Percentiles rank a stretch among this genome's conserved stretches.
phyloP scores from a whole-genome alignment of 169 alveolate genomes.

The Toxoplasma gondii region DNA sequence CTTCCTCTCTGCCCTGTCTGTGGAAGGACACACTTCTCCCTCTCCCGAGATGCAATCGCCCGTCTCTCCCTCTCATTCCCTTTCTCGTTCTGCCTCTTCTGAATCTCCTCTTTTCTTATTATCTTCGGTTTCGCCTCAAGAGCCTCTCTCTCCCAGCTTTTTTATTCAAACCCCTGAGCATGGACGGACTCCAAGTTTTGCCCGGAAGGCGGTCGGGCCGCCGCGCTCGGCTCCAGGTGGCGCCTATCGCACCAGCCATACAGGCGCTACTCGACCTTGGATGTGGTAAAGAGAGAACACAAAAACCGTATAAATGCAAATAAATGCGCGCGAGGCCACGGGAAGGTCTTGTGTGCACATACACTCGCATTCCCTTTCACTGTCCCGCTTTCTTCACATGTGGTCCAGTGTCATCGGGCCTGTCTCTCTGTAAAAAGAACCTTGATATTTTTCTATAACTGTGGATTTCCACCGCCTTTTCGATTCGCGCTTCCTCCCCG shows the following conservation, averaged over 20 bases:
- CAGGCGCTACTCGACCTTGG: conserved; percentile 20
- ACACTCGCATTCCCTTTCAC: too few species aligned
- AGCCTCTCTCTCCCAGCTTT: neutral
- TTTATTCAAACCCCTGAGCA: neutral
- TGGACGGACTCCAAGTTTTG: neutral
- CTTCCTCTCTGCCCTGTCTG: neutral
- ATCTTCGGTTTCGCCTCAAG: neutral
- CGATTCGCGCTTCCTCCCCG: too few species aligned
- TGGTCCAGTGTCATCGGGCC: too few species aligned
- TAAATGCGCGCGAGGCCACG: too few species aligned
- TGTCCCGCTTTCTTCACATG: too few species aligned
- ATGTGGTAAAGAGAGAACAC: conserved; percentile 6
- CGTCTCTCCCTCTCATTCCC: neutral
- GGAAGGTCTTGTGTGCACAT: too few species aligned
- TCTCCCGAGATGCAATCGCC: neutral
- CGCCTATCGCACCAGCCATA: neutral
- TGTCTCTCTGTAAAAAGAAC: too few species aligned
- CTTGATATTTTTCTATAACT: too few species aligned
- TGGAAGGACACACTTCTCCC: neutral
- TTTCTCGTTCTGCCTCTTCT: neutral
- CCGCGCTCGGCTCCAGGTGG: neutral
- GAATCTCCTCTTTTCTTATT: neutral
- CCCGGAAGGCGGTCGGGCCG: neutral
- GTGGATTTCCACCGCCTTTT: too few species aligned
- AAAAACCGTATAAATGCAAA: too few species aligned